Conservation (phyloP, 1,139 yeast species). For the Yamadazyma atlantica region DNA sequence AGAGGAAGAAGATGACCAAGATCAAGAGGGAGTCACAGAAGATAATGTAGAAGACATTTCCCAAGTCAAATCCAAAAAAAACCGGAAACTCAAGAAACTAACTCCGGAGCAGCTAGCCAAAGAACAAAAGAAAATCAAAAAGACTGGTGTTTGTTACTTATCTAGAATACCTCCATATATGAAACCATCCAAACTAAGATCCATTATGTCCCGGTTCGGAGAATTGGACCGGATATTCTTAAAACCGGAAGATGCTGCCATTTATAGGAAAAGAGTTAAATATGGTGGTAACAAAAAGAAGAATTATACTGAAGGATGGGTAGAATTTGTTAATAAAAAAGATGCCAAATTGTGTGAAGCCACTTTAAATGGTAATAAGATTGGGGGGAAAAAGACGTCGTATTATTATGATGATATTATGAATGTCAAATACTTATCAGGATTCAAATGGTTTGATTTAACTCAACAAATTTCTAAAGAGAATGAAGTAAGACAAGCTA, state of each 20-base stretch:
- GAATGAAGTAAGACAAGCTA: slow-evolving; percentile 84
- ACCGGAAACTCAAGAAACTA: slow-evolving; percentile 45
- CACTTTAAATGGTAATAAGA: slow-evolving; percentile 80
- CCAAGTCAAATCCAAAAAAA: slow-evolving; percentile 15
- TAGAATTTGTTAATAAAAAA: slow-evolving; percentile 77
- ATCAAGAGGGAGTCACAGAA: slow-evolving; percentile 16
- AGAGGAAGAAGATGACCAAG: slow-evolving; percentile 16
- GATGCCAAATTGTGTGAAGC: slow-evolving; percentile 88
- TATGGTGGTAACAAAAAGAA: slow-evolving; percentile 94
- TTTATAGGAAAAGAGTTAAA: slow-evolving; percentile 67
- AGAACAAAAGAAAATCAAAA: slow-evolving; percentile 58
- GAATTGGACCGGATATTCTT: slow-evolving; percentile 80
- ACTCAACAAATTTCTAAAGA: slow-evolving; percentile 93
- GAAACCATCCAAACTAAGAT: slow-evolving; percentile 91
- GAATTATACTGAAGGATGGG: slow-evolving; percentile 96
- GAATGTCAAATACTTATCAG: slow-evolving; percentile 84
- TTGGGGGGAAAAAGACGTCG: slow-evolving; percentile 93
- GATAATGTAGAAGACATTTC: slow-evolving; percentile 18
- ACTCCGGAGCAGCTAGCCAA: slow-evolving; percentile 55
- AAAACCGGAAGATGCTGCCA: slow-evolving; percentile 77
- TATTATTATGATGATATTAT: slow-evolving; percentile 93
- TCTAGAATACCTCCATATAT: slow-evolving; percentile 94
- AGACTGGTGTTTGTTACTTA: slow-evolving; percentile 87
- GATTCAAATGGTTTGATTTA: slow-evolving; percentile 93
- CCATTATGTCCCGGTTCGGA: slow-evolving; percentile 79